These are phyloP conservation scores for Russula vinacea DNA, from an alignment of 768 basidiomycete species.

Conservation along the genomic window DNA sequence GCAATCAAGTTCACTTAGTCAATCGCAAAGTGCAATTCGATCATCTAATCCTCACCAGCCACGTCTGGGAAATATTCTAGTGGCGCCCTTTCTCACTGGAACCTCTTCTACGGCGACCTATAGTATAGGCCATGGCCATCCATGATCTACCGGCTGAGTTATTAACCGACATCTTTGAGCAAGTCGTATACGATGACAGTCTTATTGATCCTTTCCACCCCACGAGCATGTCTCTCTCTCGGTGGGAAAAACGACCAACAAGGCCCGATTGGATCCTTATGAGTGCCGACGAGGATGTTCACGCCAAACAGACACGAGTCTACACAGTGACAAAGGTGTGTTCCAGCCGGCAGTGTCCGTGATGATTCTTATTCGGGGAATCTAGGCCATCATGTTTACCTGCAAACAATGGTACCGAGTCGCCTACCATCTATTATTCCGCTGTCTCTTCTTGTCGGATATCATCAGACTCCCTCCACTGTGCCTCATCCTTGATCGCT, in stretches of 20 bases:
- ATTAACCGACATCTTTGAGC: conserved; percentile 65
- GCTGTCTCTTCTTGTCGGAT: conserved; percentile 64
- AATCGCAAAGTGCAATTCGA: not conserved
- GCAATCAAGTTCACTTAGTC: not conserved
- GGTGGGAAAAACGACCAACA: conserved; percentile 55
- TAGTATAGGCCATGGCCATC: conserved; percentile 11
- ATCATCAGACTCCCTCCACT: conserved; percentile 54
- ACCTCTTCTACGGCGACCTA: not conserved
- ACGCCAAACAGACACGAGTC: conserved; percentile 55
- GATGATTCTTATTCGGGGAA: conserved; percentile 8
- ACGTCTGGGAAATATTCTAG: not conserved
- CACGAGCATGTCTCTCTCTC: conserved; percentile 58
- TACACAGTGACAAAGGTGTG: conserved; percentile 67
- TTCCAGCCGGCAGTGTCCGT: conserved; percentile 8
- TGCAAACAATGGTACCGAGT: conserved; percentile 61
- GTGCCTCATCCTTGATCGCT: conserved; percentile 50
- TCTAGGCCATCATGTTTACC: conserved; percentile 63
- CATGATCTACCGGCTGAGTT: conserved; percentile 62
- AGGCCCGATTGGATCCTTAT: conserved; percentile 55
- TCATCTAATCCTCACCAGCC: not conserved
- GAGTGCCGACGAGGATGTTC: conserved; percentile 56
- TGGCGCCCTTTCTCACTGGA: not conserved
- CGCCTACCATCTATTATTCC: conserved; percentile 64
- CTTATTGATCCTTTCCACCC: conserved; percentile 61
- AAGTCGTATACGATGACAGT: conserved; percentile 68